Base-by-base conservation (phyloP, 2,329 filamentous ascomycete genomes). In the Diaporthe ilicicola region DNA sequence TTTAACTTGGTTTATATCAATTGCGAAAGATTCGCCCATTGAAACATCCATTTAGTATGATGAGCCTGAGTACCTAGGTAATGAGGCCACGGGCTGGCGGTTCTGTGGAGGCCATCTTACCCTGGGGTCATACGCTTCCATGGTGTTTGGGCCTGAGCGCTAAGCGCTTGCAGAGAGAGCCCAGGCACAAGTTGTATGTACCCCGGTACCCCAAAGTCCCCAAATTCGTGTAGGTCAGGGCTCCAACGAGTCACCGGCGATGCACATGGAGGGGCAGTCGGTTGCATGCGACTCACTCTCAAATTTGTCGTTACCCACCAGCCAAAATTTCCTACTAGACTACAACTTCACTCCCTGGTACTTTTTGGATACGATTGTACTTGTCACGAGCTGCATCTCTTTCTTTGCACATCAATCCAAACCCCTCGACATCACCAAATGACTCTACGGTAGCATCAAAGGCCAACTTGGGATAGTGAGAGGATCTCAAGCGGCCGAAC, bases 391-490 rank as follows among this genome's bases (percentile, higher is more conserved):
- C n/a, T 59, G 44, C 29, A 34, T 44, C 8, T 44, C 8, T 67
- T 54, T 34, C 39, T 50, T 48, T 22, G 66, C 56, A 59, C 66
- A 53, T 68, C 66, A 32, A 32, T 42, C 73, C 71, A 73, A 66
- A 42, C 69, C 65, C 67, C 44, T 29, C 53, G 22, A 56, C 66
- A 56, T 75, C 37, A 74, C 75, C 87, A 86, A 89, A 90, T 90
- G 89, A 87, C 82, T 82, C 78, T 79, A 78, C 87, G 90, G 88
- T 93, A 95, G 93, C 86, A 90, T 83, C 84, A 82, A 85, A 87
- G 86, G 84, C 81, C 87, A 90, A 93, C 90, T 92, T 91, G 92
- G 91, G 91, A 91, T 91, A 88, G 86, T 90, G 89, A 89, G 88
- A 91, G 88, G 85, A 88, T 92, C 90, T 92, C 90, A 92, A 91